Evolutionary conservation across 345 rosid species (phyloP), one percentile per base, ranked within the genome.

Genomic region (Pistacia vera): DNA sequence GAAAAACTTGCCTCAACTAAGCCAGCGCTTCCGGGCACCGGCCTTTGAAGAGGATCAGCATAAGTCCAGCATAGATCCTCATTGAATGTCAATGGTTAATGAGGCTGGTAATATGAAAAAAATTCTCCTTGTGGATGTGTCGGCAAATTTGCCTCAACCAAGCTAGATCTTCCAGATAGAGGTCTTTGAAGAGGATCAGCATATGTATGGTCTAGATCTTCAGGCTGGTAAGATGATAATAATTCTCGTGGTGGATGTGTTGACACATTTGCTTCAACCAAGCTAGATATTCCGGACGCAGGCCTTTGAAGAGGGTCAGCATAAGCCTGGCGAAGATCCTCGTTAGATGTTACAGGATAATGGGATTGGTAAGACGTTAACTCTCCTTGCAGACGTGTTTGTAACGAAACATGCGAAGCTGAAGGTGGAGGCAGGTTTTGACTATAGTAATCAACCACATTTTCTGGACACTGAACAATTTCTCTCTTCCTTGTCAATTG

Each of bases 41-140:
- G 46, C 59, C 71, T 63, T 54, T 56, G 70, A 46, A 55, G 56
- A 79, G 60, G 61, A 61, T 22, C 65, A 63, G 71, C 58, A 70
- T 70, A 63, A 9, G 54, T 75, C 58, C 3, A 51, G 60, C 25
- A 20, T 51, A 51, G 55, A 16, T 41, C 75, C 33, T 58, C 70
- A 57, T 12, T 59, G 55, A 55, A 22, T 16, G 28, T 58, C 17
- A 71, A 41, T 38, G 71, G 38, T 25, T 14, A 54, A 28, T 54
- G 44, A 59, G 65, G 25, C 17, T 56, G 63, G 25, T 25, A 56
- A 38, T 65, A 58, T 16, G 25, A 55, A 22, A 56, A 46, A 22
- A 25, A 17, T n/a, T 67, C 71, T 8, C 44, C 36, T 28, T 75
- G 78, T 10, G 65, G 57, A 41, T 75, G 38, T 44, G 56, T 52